phyloP scores from a whole-genome alignment of 768 basidiomycete species.

The Tricholomella constricta region DNA sequence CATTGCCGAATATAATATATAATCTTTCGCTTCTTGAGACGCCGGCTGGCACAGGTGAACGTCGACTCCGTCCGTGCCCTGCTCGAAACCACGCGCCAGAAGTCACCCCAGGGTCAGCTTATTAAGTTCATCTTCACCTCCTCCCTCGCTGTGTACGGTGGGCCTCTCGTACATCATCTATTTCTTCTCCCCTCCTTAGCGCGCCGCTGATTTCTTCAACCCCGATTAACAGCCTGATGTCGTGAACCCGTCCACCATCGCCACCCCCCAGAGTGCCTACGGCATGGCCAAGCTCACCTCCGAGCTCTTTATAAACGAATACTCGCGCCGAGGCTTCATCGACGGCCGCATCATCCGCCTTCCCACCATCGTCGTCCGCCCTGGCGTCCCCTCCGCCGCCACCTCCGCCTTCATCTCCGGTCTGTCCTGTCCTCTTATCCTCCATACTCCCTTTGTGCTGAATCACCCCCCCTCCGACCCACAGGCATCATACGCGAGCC shows the following conservation, averaged over 20 bases:
- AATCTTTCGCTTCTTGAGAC: background rate
- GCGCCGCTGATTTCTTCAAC: background rate
- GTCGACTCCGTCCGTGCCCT: constrained; percentile 54
- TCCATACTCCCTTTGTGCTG: background rate
- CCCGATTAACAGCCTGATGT: constrained; percentile 43
- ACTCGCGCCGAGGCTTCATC: constrained; percentile 55
- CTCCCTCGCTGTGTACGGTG: constrained; percentile 61
- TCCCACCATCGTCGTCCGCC: constrained; percentile 59
- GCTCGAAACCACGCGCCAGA: constrained; percentile 37
- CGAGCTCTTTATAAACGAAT: constrained; percentile 62
- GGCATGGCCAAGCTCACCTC: constrained; percentile 58
- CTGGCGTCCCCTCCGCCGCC: constrained; percentile 55
- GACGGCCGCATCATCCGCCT: constrained; percentile 62
- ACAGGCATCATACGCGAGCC: constrained; percentile 59
- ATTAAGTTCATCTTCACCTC: constrained; percentile 63
- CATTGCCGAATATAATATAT: no score
- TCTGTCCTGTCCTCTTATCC: constrained; percentile 17
- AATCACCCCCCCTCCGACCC: background rate
- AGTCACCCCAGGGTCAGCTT: constrained; percentile 22
- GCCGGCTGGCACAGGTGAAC: constrained; percentile 42
- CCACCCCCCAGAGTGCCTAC: constrained; percentile 57
- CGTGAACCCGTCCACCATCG: constrained; percentile 48
- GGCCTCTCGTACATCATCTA: constrained; percentile 40
- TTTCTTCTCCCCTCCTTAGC: background rate
- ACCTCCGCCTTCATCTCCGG: constrained; percentile 61